Evolutionary conservation across 805 yeast genomes (phyloP), one percentile per base, ranked within the genome.

Genomic region (Yarrowia divulgata): DNA sequence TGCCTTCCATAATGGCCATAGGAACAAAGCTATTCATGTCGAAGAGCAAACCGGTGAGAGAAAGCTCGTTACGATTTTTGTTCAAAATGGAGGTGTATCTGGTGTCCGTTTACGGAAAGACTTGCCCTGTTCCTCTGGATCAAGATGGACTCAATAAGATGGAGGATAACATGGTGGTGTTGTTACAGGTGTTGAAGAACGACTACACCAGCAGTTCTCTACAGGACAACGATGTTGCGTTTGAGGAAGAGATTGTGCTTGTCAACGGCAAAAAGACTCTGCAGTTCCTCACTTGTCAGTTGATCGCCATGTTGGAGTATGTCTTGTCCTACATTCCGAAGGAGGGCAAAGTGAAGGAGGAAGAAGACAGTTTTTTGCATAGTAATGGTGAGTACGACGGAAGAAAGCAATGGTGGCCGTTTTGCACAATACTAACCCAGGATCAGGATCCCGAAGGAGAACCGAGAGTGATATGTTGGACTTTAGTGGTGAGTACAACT

Each of bases 241-340:
- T 60, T 45, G 66, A 34, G 14, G 13, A 18, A 13, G 34, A 57
- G 1, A 60, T 60, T 34, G 52, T 45, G 52, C 43, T 60, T 6
- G 29, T 45, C 10, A 60, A 60, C 34, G 1, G 14, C 12, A 60
- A 60, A 16, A 60, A 60, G 19, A 5, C 18, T 1, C 5, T 18
- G 0, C 66, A 60, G 16, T 60, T 43, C 12, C 8, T 39, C 18
- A 14, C 34, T 3, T 43, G 66, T 16, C n/a, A 60, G 8, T 10
- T 35, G 40, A 60, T 60, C 5, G 66, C 52, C 13, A 43, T 60
- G 52, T 18, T 60, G 52, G 52, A 60, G 42, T 32, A 45, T 60
- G 52, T 60, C 10, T 14, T 45, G 40, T 23, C n/a, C 6, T 29
- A 48, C 34, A 49, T 4, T 37, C 14, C 1, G 14, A n/a, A 14